These are phyloP conservation scores for Exophiala alcalophila DNA, from an alignment of 2,329 filamentous ascomycete genomes.

Conservation along the genomic window DNA sequence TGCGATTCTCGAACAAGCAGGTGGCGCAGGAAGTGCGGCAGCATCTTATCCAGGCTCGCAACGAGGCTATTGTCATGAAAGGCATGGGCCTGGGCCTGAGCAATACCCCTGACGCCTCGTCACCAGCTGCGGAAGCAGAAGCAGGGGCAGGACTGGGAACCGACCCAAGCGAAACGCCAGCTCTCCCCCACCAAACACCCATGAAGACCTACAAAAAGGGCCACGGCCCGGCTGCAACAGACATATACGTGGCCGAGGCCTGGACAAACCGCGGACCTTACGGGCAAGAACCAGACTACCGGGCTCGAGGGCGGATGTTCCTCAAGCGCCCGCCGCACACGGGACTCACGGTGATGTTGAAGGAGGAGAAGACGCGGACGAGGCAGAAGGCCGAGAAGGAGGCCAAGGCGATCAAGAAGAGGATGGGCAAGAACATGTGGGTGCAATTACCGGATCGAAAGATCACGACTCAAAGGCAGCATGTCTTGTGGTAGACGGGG, in stretches of 20 bases:
- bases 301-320: slow-evolving; percentile 71
- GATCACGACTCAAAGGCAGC: slow-evolving; percentile 78
- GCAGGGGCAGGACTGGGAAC: slow-evolving; percentile 2
- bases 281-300: slow-evolving; percentile 62
- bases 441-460: slow-evolving; percentile 82
- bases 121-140: slow-evolving; percentile 1
- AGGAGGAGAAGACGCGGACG: slow-evolving; percentile 89
- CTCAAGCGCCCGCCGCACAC: slow-evolving; percentile 69
- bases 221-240: slow-evolving; percentile 69
- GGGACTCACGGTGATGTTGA: slow-evolving; percentile 75
- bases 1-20: slow-evolving; percentile 94
- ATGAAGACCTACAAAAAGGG: slow-evolving; percentile 70
- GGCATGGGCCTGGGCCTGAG: slow-evolving; percentile 70
- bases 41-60: slow-evolving; percentile 76
- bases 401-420: slow-evolving; percentile 71
- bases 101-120: too few species aligned
- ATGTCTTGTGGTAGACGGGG: slow-evolving; percentile 89
- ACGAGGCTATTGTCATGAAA: slow-evolving; percentile 72
- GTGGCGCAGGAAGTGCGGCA: slow-evolving; percentile 74
- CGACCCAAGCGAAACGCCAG: slow-evolving; percentile 23
- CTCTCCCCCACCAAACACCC: slow-evolving; percentile 28
- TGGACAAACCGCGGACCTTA: slow-evolving; percentile 81
- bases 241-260: slow-evolving; percentile 85
- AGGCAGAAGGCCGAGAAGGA: slow-evolving; percentile 74
- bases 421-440: slow-evolving; percentile 71